A percentile compares a stretch with the other conserved stretches of the same genome.
Evolutionary conservation across 2,329 filamentous ascomycete species (phyloP).

Genomic region (Corynespora cassiicola): DNA sequence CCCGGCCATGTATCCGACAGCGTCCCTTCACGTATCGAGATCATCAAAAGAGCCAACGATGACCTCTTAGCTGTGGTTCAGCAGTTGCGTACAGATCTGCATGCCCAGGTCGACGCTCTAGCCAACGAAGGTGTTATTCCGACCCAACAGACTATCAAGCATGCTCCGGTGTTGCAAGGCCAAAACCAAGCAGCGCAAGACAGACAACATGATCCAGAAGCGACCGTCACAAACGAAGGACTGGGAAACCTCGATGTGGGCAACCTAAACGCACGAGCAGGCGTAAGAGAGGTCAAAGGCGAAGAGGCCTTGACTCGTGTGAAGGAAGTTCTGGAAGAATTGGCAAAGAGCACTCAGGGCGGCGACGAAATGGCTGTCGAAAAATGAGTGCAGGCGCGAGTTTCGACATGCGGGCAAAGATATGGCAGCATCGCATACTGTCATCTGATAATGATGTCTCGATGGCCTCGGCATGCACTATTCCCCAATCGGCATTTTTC

Average conservation of each 20-base stretch:
- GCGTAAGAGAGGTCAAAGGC: slow-evolving; percentile 82
- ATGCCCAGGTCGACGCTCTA: slow-evolving; percentile 38
- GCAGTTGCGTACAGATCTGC: slow-evolving; percentile 27
- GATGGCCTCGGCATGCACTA: too few species aligned
- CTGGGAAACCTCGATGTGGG: slow-evolving; percentile 76
- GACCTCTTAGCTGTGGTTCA: slow-evolving; percentile 77
- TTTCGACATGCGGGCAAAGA: too few species aligned
- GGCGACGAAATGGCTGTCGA: slow-evolving; percentile 27
- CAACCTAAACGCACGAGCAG: slow-evolving; percentile 85
- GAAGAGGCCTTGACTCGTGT: slow-evolving; percentile 76
- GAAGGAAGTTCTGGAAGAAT: slow-evolving; percentile 59
- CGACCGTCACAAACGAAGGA: slow-evolving; percentile 51
- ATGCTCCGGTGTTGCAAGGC: slow-evolving; percentile 13
- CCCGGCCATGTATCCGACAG: too few species aligned
- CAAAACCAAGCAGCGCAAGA: slow-evolving; percentile 8
- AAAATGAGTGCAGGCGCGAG: too few species aligned
- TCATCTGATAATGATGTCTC: too few species aligned
- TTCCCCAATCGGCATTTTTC: too few species aligned
- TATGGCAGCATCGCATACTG: too few species aligned
- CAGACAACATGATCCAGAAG: slow-evolving; percentile 26
- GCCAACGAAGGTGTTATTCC: slow-evolving; percentile 41
- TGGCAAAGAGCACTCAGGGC: slow-evolving; percentile 25
- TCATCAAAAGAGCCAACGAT: slow-evolving; percentile 78
- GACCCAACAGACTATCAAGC: slow-evolving; percentile 27
- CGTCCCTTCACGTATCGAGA: slow-evolving; percentile 51